Percentiles rank a stretch among this genome's conserved stretches.
phyloP scores from a whole-genome alignment of 2,329 filamentous ascomycete species.

The Magnaporthales sp. region DNA sequence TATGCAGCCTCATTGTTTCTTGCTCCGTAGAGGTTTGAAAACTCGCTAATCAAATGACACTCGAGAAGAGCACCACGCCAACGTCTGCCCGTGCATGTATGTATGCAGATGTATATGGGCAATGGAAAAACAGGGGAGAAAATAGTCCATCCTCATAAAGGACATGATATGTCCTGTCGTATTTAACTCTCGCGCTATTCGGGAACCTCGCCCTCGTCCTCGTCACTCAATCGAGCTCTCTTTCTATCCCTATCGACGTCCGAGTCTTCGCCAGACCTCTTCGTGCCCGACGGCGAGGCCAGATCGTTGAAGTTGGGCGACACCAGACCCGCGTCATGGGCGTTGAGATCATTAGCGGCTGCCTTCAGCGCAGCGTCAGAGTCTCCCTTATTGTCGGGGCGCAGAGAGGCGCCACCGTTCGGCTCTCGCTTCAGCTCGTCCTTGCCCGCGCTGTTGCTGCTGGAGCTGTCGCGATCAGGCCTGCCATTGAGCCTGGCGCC shows the following conservation, averaged over 20 bases:
- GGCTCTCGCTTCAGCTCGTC: background rate
- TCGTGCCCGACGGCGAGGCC: slow-evolving; percentile 16
- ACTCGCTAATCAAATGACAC: background rate
- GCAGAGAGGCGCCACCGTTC: slow-evolving; percentile 6
- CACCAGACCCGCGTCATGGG: slow-evolving; percentile 11
- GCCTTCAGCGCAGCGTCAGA: slow-evolving; percentile 22
- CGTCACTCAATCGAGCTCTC: slow-evolving; percentile 15
- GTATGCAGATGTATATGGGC: background rate
- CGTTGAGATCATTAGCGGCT: slow-evolving; percentile 20
- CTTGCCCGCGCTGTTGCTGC: slow-evolving; percentile 7
- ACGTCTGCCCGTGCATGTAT: background rate
- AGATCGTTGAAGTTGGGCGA: slow-evolving; percentile 13
- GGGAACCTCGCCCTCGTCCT: slow-evolving; percentile 19
- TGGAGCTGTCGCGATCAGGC: slow-evolving; percentile 24
- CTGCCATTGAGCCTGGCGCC: slow-evolving; percentile 28
- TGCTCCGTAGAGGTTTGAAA: background rate
- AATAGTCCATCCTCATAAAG: background rate
- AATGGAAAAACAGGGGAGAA: background rate
- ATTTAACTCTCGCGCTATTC: slow-evolving; percentile 4
- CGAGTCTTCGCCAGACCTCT: slow-evolving; percentile 15
- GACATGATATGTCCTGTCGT: background rate
- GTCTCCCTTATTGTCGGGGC: slow-evolving; percentile 16
- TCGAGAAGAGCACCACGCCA: background rate
- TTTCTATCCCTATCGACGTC: slow-evolving; percentile 14
- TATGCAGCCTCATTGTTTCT: background rate